Base-by-base conservation (phyloP, 352 stramenopile species). In the Globisporangium splendens region DNA sequence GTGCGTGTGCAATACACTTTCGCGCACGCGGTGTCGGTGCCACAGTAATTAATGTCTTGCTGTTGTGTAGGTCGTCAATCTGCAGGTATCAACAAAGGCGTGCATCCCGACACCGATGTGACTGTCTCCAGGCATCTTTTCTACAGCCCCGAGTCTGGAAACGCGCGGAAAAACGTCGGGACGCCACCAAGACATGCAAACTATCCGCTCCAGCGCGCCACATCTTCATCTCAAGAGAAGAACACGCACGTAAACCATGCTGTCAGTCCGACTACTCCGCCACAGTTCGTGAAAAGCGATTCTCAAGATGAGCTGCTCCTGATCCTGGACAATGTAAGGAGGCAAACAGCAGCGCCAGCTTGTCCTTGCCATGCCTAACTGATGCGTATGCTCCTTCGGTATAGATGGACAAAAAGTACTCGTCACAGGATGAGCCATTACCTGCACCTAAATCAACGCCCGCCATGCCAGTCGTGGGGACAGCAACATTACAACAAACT, bases 301-400 rank as follows among this genome's bases (percentile, higher is more conserved):
- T 81, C 71, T 4, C 81, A 86, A 44, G 81, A 91, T 20, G 81
- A 89, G 6, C 50, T 91, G 1, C 61, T 84, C 43, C 61, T 68
- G 69, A 64, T 88, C 4, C 56, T 91, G 21, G 79, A 88, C 54
- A 66, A 81, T 44, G 73, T 73, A 39, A 43, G 61, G 28, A 35
- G 5, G 28, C n/a, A 35, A 8, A 10, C 28, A 35, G 3, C 7
- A 35, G n/a, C 28, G 28, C 28, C 22, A 42, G 28, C 10, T 21
- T 18, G 46, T 22, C 12, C n/a, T 42, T 47, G 41, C 52, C 20
- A 8, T 44, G n/a, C 18, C 12, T 20, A 3, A 18, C 2, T 51
- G 8, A 10, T 8, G 28, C 10, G 28, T 35, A 35, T 35, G 28
- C 28, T 17, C 31, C 35, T 12, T 20, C 7, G 35, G 13, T 39